Evolutionary conservation across 352 stramenopile species (phyloP).

Genomic region (Thraustochytrium striatum): DNA sequence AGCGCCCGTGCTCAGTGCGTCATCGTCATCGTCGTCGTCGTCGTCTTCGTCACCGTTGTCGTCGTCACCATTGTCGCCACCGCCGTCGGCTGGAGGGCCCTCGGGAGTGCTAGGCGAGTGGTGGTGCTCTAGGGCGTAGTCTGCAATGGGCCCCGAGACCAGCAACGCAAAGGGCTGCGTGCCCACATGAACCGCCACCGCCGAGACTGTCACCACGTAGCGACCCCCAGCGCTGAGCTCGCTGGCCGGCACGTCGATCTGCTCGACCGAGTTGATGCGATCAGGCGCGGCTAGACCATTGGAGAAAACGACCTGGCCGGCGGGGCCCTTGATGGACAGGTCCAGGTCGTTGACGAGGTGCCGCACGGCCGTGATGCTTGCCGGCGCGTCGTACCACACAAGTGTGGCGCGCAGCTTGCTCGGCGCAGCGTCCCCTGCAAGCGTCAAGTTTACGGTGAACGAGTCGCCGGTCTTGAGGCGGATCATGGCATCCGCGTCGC

Average conservation of each 20-base stretch:
- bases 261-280: not conserved
- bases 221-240: not conserved
- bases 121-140: no score
- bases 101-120: no score
- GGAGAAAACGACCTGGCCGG: no score
- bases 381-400: not conserved
- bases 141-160: not conserved
- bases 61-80: no score
- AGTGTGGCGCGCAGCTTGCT: not conserved
- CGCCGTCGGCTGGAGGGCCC: no score
- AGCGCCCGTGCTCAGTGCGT: no score
- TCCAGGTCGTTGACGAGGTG: not conserved
- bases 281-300: not conserved
- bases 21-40: no score
- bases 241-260: not conserved
- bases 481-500: no score
- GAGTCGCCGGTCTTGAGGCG: no score
- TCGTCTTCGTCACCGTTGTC: no score
- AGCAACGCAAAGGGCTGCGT: not conserved
- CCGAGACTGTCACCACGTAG: not conserved
- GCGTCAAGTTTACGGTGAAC: no score
- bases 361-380: not conserved
- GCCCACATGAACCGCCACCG: not conserved
- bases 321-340: not conserved
- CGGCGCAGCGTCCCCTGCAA: no score